phyloP scores from a whole-genome alignment of 2,329 filamentous ascomycete species.

The Aureobasidium sp. region DNA sequence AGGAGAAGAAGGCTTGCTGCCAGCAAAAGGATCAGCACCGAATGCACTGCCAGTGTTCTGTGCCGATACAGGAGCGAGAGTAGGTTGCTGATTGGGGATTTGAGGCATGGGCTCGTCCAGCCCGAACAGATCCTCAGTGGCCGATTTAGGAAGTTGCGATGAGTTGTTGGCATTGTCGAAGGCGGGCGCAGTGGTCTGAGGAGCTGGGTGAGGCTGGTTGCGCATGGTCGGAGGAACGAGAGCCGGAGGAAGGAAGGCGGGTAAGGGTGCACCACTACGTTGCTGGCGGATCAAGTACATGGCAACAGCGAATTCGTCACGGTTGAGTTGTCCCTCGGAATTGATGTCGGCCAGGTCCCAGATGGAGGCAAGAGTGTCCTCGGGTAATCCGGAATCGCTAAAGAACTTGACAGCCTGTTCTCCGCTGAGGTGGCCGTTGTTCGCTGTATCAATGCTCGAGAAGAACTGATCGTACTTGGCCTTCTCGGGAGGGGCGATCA shows the following conservation, averaged over 20 bases:
- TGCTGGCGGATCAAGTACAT: conserved; percentile 96
- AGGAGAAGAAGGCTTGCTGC: conserved; percentile 38
- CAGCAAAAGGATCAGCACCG: conserved; percentile 53
- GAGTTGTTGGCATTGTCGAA: conserved; percentile 41
- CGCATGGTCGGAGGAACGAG: conserved; percentile 84
- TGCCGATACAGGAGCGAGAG: conserved; percentile 43
- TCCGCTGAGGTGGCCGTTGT: conserved; percentile 77
- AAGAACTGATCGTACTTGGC: conserved; percentile 81
- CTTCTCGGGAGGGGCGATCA: conserved; percentile 77
- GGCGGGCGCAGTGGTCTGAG: conserved; percentile 42
- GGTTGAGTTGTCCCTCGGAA: conserved; percentile 73
- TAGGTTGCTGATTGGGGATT: conserved; percentile 34
- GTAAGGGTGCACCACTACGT: conserved; percentile 61
- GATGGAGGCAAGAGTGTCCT: conserved; percentile 84
- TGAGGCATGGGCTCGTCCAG: conserved; percentile 63
- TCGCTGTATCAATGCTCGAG: conserved; percentile 68
- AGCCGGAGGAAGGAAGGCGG: conserved; percentile 67
- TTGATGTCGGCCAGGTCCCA: conserved; percentile 97
- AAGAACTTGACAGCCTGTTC: conserved; percentile 94
- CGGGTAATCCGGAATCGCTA: conserved; percentile 80
- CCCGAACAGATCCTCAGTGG: conserved; percentile 88
- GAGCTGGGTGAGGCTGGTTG: conserved; percentile 44
- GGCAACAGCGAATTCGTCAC: conserved; percentile 90
- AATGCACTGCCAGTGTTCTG: conserved; percentile 62
- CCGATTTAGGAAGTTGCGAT: conserved; percentile 58